Conservation (phyloP, 257 asterid genomes). For the Nicotiana otophora region DNA sequence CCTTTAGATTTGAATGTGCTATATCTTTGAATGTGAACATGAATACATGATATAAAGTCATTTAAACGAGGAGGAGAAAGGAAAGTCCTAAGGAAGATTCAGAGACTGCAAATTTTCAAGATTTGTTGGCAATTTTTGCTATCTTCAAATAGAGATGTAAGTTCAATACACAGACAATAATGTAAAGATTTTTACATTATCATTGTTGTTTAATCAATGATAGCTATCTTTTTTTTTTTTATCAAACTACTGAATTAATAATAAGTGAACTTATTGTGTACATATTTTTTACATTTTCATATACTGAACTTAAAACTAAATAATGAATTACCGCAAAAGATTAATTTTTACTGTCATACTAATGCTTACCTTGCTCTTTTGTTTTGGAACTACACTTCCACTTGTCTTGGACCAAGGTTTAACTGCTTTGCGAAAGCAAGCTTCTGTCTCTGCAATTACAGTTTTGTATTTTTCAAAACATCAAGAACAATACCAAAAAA, state of each 20-base stretch:
- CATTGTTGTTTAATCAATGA: too few species aligned
- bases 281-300: too few species aligned
- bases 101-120: not conserved
- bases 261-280: too few species aligned
- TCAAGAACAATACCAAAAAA: not conserved
- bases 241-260: too few species aligned
- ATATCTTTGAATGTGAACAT: not conserved
- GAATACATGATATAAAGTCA: not conserved
- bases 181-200: not conserved
- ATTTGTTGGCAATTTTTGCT: not conserved
- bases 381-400: slow-evolving; percentile 96
- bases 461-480: not conserved
- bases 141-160: not conserved
- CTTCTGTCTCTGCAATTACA: slow-evolving; percentile 63
- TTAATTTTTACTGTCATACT: too few species aligned
- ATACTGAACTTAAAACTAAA: too few species aligned
- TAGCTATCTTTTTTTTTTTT: too few species aligned
- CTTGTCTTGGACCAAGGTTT: slow-evolving; percentile 89
- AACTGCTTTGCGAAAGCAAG: slow-evolving; percentile 69
- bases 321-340: too few species aligned
- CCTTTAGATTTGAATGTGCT: not conserved
- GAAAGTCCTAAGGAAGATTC: not conserved
- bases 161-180: not conserved
- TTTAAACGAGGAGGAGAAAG: not conserved
- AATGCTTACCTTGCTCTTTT: slow-evolving; percentile 76